phyloP scores from a whole-genome alignment of 2,329 filamentous ascomycete genomes.

The Ceratocystis albifundus region DNA sequence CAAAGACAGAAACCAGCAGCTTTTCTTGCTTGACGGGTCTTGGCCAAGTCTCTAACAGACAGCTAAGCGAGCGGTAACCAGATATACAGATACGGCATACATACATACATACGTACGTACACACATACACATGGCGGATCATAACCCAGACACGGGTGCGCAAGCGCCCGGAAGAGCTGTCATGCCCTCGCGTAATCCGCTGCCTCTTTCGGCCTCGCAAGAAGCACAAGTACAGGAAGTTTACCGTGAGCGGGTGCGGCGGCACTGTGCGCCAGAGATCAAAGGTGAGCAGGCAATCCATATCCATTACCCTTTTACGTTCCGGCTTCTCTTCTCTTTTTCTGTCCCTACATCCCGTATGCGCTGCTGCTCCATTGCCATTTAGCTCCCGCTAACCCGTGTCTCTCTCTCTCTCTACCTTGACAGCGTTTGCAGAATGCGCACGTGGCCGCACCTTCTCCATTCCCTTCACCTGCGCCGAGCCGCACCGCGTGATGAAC shows the following conservation, averaged over 20 bases:
- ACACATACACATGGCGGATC: constrained; percentile 1
- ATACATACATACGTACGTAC: neutral
- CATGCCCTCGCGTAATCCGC: constrained; percentile 59
- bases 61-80: neutral
- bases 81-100: neutral
- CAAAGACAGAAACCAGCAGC: too few species aligned
- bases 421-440: constrained; percentile 81
- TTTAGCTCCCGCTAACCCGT: neutral
- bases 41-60: too few species aligned
- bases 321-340: neutral
- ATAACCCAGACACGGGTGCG: neutral
- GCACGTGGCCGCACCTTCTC: constrained; percentile 75
- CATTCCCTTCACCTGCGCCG: constrained; percentile 74
- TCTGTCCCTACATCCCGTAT: neutral
- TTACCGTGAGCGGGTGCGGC: constrained; percentile 68
- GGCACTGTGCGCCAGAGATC: constrained; percentile 64
- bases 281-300: constrained; percentile 50
- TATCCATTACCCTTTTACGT: neutral
- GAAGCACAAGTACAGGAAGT: constrained; percentile 72
- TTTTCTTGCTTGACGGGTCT: too few species aligned
- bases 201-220: constrained; percentile 71
- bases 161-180: constrained; percentile 27
- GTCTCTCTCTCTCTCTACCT: too few species aligned
- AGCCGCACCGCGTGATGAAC: constrained; percentile 78
- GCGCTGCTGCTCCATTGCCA: neutral